Base-by-base conservation (phyloP, 106 monocot genomes). In the Iris macrosiphon region DNA sequence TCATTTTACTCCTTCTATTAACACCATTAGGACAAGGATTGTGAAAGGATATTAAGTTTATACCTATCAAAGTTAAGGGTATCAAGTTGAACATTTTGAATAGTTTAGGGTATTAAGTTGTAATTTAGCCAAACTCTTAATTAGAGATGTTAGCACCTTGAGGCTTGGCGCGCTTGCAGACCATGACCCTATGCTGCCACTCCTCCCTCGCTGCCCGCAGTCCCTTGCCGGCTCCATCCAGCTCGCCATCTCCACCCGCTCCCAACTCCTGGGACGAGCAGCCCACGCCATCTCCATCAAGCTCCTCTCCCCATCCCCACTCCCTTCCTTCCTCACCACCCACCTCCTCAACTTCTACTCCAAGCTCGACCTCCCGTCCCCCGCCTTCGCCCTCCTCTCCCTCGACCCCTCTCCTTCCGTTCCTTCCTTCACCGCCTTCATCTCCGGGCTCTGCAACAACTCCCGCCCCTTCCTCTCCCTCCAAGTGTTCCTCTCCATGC, bases 341-440 rank as follows among this genome's bases (percentile, higher is more conserved):
- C 89, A 89, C 63, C 76, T 95, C 85, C 73, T 95, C 85, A 89
- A 85, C 82, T 67, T 89, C 66, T 95, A 95, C 76, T 64, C 94
- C 65, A 85, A 89, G 63, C 85, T 95, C 66, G 82, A 95, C 71
- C 79, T 46, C 61, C 85, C 75, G 26, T 0, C 3, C 33, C 37
- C 74, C 31, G 82, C 81, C 52, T 13, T 43, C 52, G 15, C 40
- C 33, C 33, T 64, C 30, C 71, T 85, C 61, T 42, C 61, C 49
- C 59, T 57, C 51, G 51, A 79, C 62, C 94, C 76, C 20, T 18
- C 31, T 26, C 85, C 94, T 49, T 79, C 79, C 71, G 79, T 85
- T 56, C 82, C 82, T 18, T 63, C 94, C 53, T 95, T 67, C 64
- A 89, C 84, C 17, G 75, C 93, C 26, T 67, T 89, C 84, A 74